Evolutionary conservation across 768 basidiomycete genomes (phyloP), one percentile per base, ranked within the genome.

Genomic region (Amanita pseudoporphyria): DNA sequence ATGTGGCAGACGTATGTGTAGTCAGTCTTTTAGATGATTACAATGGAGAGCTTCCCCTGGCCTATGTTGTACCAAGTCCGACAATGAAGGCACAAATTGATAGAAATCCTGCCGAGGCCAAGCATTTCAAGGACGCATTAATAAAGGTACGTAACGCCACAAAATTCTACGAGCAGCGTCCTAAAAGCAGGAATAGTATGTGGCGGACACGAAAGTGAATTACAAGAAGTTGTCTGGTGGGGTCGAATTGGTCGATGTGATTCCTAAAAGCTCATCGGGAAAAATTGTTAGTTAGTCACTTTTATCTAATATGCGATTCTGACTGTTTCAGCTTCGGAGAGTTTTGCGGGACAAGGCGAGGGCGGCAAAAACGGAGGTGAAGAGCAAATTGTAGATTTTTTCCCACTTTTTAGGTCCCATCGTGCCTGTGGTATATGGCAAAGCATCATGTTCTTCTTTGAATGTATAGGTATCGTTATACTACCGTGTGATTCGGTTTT

Each of bases 11-110:
- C 57, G 69, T 69, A 1, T 82, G 82, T 55, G 79, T 84, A 6
- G 81, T 88, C 6, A 76, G 82, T 3, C 59, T 86, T 18, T 72
- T 72, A 1, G 83, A 89, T 56, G 85, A 87, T 18, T 87, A 82
- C 60, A 83, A 74, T 51, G 85, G 87, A 14, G 86, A 90, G 60
- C 55, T 85, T 10, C 86, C 87, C 0, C 84, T 57, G 83, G 65
- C n/a, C n/a, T n/a, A n/a, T n/a, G n/a, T n/a, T n/a, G n/a, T n/a
- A n/a, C n/a, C n/a, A n/a, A n/a, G n/a, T 40, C 67, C 68, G 12
- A 64, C 70, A 3, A 66, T 68, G 9, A 60, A 61, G 32, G 66
- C 71, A 39, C 64, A 67, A 28, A 63, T 71, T 18, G 53, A 61
- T 36, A 59, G 61, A 32, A 59, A 69, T 30, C 54, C 64, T 3